A percentile compares a stretch with the other conserved stretches of the same genome.
Evolutionary conservation across 176 grass and related monocot species (phyloP).

Genomic region (Canna indica): DNA sequence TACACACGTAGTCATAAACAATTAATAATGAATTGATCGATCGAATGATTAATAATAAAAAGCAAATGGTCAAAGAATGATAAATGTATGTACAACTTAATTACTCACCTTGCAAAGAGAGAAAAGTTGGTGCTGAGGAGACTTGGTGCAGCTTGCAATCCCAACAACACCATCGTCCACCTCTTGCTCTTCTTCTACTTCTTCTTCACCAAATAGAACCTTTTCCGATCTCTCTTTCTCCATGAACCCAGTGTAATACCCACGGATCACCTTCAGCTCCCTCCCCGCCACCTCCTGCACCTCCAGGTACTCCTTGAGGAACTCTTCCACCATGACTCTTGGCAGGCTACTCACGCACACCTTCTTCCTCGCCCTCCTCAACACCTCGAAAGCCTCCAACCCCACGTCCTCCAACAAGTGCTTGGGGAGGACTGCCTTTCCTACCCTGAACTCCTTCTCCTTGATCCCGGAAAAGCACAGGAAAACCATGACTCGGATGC

Average conservation of each 20-base stretch:
- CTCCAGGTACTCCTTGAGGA: conserved; percentile 42
- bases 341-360: conserved; percentile 48
- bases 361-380: not conserved
- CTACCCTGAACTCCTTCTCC: conserved; percentile 24
- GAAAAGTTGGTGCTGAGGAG: conserved; percentile 17
- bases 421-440: conserved; percentile 54
- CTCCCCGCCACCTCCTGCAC: conserved; percentile 24
- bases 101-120: conserved; percentile 37
- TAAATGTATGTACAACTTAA: too few species aligned
- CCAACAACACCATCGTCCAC: not conserved
- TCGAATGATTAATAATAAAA: too few species aligned
- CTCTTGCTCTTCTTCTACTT: too few species aligned
- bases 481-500: conserved; percentile 26
- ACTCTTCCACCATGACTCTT: conserved; percentile 54
- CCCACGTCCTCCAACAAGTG: conserved; percentile 47
- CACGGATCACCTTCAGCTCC: conserved; percentile 38
- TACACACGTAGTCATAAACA: too few species aligned
- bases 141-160: not conserved
- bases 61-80: too few species aligned
- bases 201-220: too few species aligned
- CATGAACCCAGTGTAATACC: conserved; percentile 56
- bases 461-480: conserved; percentile 48
- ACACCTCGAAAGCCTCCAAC: conserved; percentile 23
- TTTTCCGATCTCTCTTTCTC: conserved; percentile 3
- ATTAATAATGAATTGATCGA: too few species aligned